Conservation (phyloP, 495 filamentous ascomycete genomes). For the Schizothecium vesticola region DNA sequence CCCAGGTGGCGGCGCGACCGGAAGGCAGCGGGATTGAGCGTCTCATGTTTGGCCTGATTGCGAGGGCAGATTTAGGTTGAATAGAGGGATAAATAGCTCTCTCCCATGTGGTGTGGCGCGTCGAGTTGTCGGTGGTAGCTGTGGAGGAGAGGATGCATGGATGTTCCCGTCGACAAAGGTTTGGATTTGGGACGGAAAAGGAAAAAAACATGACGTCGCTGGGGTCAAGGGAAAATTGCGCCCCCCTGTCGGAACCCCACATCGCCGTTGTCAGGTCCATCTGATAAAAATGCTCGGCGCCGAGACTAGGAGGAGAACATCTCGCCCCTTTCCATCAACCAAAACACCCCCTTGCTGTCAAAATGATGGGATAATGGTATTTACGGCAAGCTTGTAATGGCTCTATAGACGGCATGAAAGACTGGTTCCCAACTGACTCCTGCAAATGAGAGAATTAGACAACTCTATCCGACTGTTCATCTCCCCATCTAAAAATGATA, state of each 20-base stretch:
- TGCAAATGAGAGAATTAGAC: no score
- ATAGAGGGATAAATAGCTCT: background rate
- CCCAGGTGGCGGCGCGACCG: slow-evolving; percentile 12
- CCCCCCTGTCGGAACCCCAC: background rate
- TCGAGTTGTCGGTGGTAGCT: background rate
- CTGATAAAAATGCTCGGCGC: background rate
- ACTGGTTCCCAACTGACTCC: no score
- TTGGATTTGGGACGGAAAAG: background rate
- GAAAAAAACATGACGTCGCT: slow-evolving; percentile 4
- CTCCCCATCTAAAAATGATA: background rate
- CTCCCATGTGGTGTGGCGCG: background rate
- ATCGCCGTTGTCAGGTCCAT: background rate
- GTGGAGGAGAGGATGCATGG: background rate
- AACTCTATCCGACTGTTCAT: background rate
- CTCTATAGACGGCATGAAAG: no score
- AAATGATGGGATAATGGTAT: background rate
- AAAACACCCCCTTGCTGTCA: background rate
- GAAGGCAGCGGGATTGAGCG: slow-evolving; percentile 15
- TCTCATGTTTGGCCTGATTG: slow-evolving; percentile 16
- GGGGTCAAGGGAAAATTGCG: background rate
- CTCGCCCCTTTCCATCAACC: background rate
- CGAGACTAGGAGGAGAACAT: background rate
- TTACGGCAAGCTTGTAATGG: background rate
- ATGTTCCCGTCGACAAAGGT: background rate
- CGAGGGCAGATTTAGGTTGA: background rate